Evolutionary conservation across 805 yeast genomes (phyloP).

Genomic region (Ogataea henricii): DNA sequence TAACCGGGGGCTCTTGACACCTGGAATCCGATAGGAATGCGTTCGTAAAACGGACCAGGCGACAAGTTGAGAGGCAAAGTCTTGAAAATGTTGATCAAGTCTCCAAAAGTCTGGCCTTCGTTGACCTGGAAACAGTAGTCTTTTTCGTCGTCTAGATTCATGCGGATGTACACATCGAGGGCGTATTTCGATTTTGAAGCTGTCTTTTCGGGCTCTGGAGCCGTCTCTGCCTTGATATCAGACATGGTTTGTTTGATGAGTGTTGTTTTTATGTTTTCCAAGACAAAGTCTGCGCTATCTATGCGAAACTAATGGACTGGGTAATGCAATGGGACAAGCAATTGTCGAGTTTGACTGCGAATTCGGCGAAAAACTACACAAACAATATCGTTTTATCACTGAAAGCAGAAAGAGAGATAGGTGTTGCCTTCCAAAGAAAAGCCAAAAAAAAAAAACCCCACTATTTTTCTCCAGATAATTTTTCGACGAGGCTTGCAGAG

Average conservation of each 20-base stretch:
- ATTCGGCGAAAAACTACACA: too few species aligned
- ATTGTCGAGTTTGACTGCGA: too few species aligned
- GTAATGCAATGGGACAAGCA: too few species aligned
- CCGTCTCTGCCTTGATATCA: not conserved
- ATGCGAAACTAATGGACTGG: too few species aligned
- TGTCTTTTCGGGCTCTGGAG: conserved; percentile 3
- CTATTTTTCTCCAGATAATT: conserved; percentile 3
- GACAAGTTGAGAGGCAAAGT: conserved; percentile 72
- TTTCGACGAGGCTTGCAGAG: conserved; percentile 5
- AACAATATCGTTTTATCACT: too few species aligned
- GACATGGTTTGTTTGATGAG: too few species aligned
- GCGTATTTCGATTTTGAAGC: conserved; percentile 13
- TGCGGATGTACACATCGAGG: conserved; percentile 66
- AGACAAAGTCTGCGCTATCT: too few species aligned
- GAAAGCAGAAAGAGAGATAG: not conserved
- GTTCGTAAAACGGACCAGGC: conserved; percentile 74
- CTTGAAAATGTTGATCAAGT: conserved; percentile 61
- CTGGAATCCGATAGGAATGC: conserved; percentile 63
- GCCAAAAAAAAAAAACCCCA: conserved; percentile 4
- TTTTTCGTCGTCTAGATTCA: conserved; percentile 81
- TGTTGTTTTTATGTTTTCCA: too few species aligned
- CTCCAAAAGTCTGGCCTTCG: conserved; percentile 56
- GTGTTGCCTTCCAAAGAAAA: not conserved
- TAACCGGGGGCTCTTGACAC: conserved; percentile 73
- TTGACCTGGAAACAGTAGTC: conserved; percentile 88